These are phyloP conservation scores for Botryosphaeria dothidea DNA, from an alignment of 2,329 filamentous ascomycete species.

Conservation along the genomic window DNA sequence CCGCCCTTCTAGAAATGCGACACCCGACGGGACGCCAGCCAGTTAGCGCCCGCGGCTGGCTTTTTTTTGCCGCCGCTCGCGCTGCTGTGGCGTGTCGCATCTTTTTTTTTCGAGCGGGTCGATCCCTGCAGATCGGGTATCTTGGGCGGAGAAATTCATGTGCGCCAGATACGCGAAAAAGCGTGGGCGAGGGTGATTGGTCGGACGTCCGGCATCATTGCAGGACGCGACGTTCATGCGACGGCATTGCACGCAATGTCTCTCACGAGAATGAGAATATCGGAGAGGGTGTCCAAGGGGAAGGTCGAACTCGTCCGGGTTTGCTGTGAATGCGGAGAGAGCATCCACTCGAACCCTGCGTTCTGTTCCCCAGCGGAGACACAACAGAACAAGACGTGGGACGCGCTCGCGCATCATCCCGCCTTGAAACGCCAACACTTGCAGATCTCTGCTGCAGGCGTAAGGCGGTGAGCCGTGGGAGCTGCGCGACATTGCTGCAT, in stretches of 20 bases:
- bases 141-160: background rate
- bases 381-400: background rate
- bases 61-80: too few relatives aligned
- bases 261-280: too few relatives aligned
- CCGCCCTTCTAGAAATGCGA: background rate
- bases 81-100: background rate
- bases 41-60: background rate
- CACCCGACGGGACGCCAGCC: background rate
- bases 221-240: background rate
- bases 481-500: background rate
- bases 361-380: too few relatives aligned
- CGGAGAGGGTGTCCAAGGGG: too few relatives aligned
- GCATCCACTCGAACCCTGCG: too few relatives aligned
- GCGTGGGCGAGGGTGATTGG: background rate
- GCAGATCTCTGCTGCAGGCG: background rate
- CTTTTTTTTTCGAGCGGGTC: background rate
- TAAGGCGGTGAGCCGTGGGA: background rate
- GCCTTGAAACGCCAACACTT: background rate
- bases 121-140: conserved; percentile 3
- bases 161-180: background rate
- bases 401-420: background rate
- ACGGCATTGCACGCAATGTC: too few relatives aligned
- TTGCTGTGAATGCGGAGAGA: too few relatives aligned
- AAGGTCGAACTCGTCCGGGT: too few relatives aligned
- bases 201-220: background rate